Conservation (phyloP, 2,329 filamentous ascomycete genomes). For the Chrysoporthe austroafricana region DNA sequence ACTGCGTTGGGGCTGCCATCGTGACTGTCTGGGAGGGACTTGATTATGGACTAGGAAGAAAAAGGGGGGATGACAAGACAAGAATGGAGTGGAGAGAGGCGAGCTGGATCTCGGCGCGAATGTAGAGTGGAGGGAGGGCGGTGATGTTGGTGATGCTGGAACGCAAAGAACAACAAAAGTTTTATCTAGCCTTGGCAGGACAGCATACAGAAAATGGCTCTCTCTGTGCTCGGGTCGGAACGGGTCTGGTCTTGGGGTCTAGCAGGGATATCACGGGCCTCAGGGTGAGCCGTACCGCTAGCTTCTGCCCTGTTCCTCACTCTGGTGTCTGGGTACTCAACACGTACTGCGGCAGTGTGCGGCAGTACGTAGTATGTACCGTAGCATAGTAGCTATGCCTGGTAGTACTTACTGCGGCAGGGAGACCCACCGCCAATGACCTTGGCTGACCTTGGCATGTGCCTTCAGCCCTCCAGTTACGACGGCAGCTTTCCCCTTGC, state of each 20-base stretch:
- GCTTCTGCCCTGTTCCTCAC: not conserved
- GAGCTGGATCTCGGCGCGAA: not conserved
- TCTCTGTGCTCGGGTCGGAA: conserved; percentile 3
- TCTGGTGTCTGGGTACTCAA: too few species aligned
- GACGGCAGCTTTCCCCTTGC: not conserved
- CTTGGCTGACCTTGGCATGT: not conserved
- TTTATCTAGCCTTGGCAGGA: conserved; percentile 10
- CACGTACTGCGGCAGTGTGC: too few species aligned
- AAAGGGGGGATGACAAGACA: conserved; percentile 31
- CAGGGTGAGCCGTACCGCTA: not conserved
- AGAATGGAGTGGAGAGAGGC: conserved; percentile 35
- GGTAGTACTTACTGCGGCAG: not conserved
- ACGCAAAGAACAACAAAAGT: conserved; percentile 17
- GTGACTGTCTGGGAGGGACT: conserved; percentile 34
- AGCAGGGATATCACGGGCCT: not conserved
- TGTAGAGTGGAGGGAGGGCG: not conserved
- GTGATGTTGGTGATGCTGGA: conserved; percentile 13
- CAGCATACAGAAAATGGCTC: conserved; percentile 4
- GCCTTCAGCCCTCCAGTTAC: not conserved
- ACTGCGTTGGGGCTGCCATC: conserved; percentile 47
- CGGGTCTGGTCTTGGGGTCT: not conserved
- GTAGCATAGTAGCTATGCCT: not conserved
- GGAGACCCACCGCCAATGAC: not conserved
- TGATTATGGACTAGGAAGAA: conserved; percentile 20
- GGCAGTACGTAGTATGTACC: not conserved